A percentile compares a stretch with the other conserved stretches of the same genome.
Conservation (phyloP, 495 filamentous ascomycete species). For the Chaetomium tenue region DNA sequence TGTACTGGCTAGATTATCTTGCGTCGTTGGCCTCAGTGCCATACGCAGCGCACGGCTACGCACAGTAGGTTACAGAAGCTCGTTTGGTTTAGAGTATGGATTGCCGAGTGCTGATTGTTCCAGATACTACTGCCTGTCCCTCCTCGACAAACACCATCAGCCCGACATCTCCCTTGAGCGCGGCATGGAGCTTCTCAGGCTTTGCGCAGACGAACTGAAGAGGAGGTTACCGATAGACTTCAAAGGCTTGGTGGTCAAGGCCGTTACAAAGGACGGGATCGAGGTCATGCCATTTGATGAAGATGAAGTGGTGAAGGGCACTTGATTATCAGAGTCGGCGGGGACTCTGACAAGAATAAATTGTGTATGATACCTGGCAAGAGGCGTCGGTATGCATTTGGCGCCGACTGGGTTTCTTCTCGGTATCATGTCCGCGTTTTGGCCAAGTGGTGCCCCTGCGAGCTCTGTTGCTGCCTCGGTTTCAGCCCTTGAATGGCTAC, state of each 20-base stretch:
- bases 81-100: not conserved
- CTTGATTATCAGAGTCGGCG: slow-evolving; percentile 42
- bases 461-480: slow-evolving; percentile 3
- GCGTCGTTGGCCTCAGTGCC: slow-evolving; percentile 82
- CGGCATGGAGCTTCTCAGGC: slow-evolving; percentile 82
- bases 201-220: slow-evolving; percentile 97
- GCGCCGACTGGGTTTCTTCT: slow-evolving; percentile 9
- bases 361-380: slow-evolving; percentile 36
- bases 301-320: slow-evolving; percentile 65
- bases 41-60: slow-evolving; percentile 97
- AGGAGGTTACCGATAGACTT: slow-evolving; percentile 95
- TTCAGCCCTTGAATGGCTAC: slow-evolving; percentile 19
- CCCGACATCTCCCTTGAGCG: slow-evolving; percentile 84
- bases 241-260: slow-evolving; percentile 92
- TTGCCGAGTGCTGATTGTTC: slow-evolving; percentile 16
- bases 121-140: slow-evolving; percentile 87
- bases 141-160: slow-evolving; percentile 97
- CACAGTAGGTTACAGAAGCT: slow-evolving; percentile 66
- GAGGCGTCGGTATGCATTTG: slow-evolving; percentile 18
- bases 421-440: slow-evolving; percentile 7
- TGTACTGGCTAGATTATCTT: slow-evolving; percentile 98
- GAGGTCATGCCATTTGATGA: slow-evolving; percentile 76
- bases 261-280: slow-evolving; percentile 89
- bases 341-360: slow-evolving; percentile 19
- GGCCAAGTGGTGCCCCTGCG: slow-evolving; percentile 2